Percentiles rank a stretch among this genome's conserved stretches.
Conservation (phyloP, 345 rosid species). For the Ricinus communis region DNA sequence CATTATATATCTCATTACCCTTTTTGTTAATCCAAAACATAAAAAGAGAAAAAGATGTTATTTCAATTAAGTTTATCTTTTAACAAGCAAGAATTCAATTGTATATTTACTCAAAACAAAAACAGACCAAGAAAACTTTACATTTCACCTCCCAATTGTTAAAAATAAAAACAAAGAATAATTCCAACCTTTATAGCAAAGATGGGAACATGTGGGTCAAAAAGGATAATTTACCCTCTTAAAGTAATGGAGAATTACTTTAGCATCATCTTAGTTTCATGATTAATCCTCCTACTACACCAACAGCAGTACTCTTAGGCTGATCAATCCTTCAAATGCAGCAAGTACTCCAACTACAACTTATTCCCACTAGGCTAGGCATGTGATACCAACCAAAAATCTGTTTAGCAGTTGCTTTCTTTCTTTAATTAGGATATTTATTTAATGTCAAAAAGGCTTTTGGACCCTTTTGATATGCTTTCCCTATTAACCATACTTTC, state of each 20-base stretch:
- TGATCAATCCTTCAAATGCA: not conserved
- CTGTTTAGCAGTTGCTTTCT: slow-evolving; percentile 8
- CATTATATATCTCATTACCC: too few species aligned
- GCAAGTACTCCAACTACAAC: slow-evolving; percentile 1
- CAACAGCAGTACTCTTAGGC: slow-evolving; percentile 7
- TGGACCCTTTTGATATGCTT: slow-evolving; percentile 15
- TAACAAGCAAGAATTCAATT: too few species aligned
- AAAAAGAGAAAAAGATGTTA: too few species aligned
- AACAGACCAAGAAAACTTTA: too few species aligned
- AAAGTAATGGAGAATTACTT: not conserved
- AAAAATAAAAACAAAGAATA: too few species aligned
- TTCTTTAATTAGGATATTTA: slow-evolving; percentile 11
- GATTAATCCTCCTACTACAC: slow-evolving; percentile 13
- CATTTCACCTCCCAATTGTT: too few species aligned
- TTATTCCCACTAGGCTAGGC: slow-evolving; percentile 4
- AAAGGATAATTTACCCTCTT: not conserved
- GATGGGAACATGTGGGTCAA: slow-evolving; percentile 11
- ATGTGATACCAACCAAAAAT: slow-evolving; percentile 24
- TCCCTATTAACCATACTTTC: slow-evolving; percentile 18
- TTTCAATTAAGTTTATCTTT: too few species aligned
- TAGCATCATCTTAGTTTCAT: slow-evolving; percentile 18
- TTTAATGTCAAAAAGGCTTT: slow-evolving; percentile 11
- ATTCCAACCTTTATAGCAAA: too few species aligned
- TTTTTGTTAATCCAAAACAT: too few species aligned
- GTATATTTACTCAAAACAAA: too few species aligned